phyloP scores from a whole-genome alignment of 176 grass and related monocot genomes.

The Avena atlantica region DNA sequence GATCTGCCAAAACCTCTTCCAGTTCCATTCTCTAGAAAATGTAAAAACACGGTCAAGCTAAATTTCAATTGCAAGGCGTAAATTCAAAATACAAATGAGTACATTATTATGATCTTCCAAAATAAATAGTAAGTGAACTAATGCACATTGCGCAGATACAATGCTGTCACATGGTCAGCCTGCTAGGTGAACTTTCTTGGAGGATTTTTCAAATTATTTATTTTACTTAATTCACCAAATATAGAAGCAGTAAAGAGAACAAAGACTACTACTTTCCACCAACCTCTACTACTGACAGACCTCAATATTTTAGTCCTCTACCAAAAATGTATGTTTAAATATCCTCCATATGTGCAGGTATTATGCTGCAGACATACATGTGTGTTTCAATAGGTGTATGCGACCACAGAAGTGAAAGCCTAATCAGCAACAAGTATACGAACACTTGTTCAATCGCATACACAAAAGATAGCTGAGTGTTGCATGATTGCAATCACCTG shows the following conservation, averaged over 20 bases:
- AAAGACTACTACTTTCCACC: neutral
- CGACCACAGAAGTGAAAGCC: slow-evolving; percentile 4
- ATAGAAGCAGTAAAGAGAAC: neutral
- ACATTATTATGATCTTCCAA: neutral
- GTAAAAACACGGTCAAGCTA: slow-evolving; percentile 11
- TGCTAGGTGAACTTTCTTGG: slow-evolving; percentile 21
- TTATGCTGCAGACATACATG: slow-evolving; percentile 13
- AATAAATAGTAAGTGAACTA: neutral
- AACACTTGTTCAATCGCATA: neutral
- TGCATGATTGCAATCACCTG: slow-evolving; percentile 60
- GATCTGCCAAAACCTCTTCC: slow-evolving; percentile 76
- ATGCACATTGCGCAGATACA: neutral
- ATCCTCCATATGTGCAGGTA: neutral
- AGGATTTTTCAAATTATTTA: slow-evolving; percentile 2
- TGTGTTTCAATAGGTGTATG: slow-evolving; percentile 9
- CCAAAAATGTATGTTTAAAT: slow-evolving; percentile 9
- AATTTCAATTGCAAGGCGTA: slow-evolving; percentile 22
- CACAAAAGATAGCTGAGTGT: slow-evolving; percentile 26
- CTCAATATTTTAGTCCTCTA: neutral
- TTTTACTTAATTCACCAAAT: slow-evolving; percentile 14
- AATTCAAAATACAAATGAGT: neutral
- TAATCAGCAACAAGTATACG: neutral
- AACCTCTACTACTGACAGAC: neutral
- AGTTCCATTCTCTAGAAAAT: slow-evolving; percentile 72
- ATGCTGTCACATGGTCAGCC: slow-evolving; percentile 1